Evolutionary conservation across 1,284 basidiomycete species (phyloP).

Genomic region (Ustilago tritici): DNA sequence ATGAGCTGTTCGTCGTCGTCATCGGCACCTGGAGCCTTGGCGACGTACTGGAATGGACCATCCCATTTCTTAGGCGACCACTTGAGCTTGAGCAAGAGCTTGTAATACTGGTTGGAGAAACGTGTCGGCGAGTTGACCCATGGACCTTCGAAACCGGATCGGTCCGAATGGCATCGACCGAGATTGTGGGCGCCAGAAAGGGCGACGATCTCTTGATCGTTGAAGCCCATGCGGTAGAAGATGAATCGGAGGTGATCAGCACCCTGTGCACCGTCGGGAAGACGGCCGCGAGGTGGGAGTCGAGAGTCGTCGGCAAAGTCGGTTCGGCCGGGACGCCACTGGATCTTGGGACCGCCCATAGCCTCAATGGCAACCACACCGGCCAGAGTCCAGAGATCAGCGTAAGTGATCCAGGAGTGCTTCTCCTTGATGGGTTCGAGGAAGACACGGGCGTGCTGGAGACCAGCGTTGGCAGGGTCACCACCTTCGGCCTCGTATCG

Average conservation of each 20-base stretch:
- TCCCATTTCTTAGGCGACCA: conserved; percentile 73
- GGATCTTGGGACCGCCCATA: conserved; percentile 72
- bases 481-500: conserved; percentile 71
- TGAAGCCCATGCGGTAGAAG: conserved; percentile 74
- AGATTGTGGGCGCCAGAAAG: conserved; percentile 74
- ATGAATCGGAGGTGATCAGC: conserved; percentile 72
- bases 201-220: conserved; percentile 74
- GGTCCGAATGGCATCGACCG: conserved; percentile 69
- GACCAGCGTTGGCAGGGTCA: conserved; percentile 70
- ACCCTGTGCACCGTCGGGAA: conserved; percentile 73
- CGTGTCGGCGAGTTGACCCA: conserved; percentile 67
- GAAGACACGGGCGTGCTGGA: conserved; percentile 73
- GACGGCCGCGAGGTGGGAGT: conserved; percentile 70
- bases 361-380: conserved; percentile 73
- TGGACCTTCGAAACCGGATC: conserved; percentile 67
- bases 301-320: conserved; percentile 71
- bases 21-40: conserved; percentile 64
- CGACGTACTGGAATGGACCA: conserved; percentile 70
- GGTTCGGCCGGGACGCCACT: conserved; percentile 72
- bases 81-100: conserved; percentile 71
- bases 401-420: conserved; percentile 73
- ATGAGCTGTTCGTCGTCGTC: conserved; percentile 72
- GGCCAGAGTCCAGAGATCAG: conserved; percentile 71
- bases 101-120: conserved; percentile 67
- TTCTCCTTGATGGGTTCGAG: conserved; percentile 72